Conservation (phyloP, 768 basidiomycete genomes). For the Amanita pseudoporphyria region DNA sequence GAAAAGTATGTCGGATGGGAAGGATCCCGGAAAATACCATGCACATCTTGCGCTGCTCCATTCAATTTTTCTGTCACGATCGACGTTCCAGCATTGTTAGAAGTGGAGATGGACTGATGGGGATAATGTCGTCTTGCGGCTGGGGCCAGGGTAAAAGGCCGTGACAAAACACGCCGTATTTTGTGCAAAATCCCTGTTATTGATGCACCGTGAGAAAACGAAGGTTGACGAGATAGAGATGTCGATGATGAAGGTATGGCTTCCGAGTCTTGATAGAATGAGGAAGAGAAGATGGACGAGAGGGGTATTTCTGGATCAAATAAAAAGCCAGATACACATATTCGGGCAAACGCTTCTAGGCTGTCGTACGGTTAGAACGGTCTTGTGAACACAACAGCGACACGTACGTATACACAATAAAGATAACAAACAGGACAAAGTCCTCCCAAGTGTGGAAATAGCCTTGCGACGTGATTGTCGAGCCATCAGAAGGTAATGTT, state of each 20-base stretch:
- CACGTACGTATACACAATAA: constrained; percentile 78
- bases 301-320: constrained; percentile 71
- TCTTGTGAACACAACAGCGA: not conserved
- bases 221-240: constrained; percentile 21
- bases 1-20: constrained; percentile 42
- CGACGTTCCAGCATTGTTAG: constrained; percentile 2
- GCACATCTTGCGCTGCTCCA: constrained; percentile 23
- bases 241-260: constrained; percentile 19
- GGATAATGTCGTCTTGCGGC: constrained; percentile 20
- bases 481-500: constrained; percentile 36
- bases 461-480: constrained; percentile 40
- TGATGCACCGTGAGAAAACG: constrained; percentile 35
- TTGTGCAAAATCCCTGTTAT: constrained; percentile 35
- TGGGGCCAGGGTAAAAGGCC: constrained; percentile 42
- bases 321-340: constrained; percentile 82
- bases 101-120: constrained; percentile 8
- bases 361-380: constrained; percentile 25
- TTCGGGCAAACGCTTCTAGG: constrained; percentile 79
- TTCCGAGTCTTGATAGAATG: constrained; percentile 22
- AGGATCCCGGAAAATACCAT: constrained; percentile 32
- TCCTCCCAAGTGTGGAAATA: constrained; percentile 93
- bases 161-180: constrained; percentile 36
- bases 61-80: constrained; percentile 1
- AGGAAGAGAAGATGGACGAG: constrained; percentile 35
- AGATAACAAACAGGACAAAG: constrained; percentile 72